Evolutionary conservation across 1,284 basidiomycete genomes (phyloP).

Genomic region (Heterobasidion irregulare): DNA sequence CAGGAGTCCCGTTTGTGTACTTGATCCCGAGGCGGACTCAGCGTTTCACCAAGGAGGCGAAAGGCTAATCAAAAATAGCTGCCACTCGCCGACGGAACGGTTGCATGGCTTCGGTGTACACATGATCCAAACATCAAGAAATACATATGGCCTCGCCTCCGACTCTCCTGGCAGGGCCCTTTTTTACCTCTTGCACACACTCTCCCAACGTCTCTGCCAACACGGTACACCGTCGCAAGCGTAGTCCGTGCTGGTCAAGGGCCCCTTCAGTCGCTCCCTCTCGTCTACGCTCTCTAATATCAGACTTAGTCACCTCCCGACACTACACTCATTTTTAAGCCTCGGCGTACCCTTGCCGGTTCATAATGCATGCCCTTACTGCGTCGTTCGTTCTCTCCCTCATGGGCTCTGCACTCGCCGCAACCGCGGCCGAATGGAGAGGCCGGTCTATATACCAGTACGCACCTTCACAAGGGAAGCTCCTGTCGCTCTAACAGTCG

Average conservation of each 20-base stretch:
- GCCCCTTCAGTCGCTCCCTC: not conserved
- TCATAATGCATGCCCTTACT: not conserved
- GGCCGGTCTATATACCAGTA: constrained; percentile 34
- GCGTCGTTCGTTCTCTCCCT: constrained; percentile 8
- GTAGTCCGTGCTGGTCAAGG: not conserved
- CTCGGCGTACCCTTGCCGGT: not conserved
- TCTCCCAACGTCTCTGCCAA: not conserved
- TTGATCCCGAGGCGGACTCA: too few relatives aligned
- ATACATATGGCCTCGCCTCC: not conserved
- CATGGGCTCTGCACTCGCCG: constrained; percentile 20
- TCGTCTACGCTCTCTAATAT: not conserved
- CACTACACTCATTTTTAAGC: not conserved
- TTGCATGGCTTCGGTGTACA: not conserved
- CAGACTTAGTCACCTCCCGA: not conserved
- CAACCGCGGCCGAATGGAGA: constrained; percentile 31
- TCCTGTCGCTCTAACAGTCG: not conserved
- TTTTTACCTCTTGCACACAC: not conserved
- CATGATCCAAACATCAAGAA: not conserved
- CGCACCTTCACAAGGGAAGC: constrained; percentile 12
- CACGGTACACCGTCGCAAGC: not conserved
- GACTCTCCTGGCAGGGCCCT: not conserved
- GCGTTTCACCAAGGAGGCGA: too few relatives aligned
- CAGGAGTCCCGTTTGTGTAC: too few relatives aligned
- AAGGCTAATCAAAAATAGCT: too few relatives aligned
- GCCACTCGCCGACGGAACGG: not conserved